These are phyloP conservation scores for Nelumbo lutea DNA, from an alignment of 164 flowering plant species.

Conservation along the genomic window DNA sequence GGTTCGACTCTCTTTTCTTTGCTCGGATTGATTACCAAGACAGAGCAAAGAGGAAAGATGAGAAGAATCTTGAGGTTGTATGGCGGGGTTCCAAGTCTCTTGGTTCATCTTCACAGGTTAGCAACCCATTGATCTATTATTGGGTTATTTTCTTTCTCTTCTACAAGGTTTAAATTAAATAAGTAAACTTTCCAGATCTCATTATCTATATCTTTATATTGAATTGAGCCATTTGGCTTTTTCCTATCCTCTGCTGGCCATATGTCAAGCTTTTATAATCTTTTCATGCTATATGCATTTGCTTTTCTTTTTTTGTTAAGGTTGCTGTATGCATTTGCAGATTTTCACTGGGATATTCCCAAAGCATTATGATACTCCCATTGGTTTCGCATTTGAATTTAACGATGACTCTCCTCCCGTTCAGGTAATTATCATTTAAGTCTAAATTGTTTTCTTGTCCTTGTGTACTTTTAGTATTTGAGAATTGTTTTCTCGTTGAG, in stretches of 20 bases:
- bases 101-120: constrained; percentile 53
- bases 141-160: not conserved
- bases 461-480: not conserved
- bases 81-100: constrained; percentile 85
- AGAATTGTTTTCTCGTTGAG: not conserved
- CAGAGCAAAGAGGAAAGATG: constrained; percentile 61
- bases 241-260: not conserved
- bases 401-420: constrained; percentile 43
- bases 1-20: constrained; percentile 78
- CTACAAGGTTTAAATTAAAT: not conserved
- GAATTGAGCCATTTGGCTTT: not conserved
- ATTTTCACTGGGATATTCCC: constrained; percentile 65
- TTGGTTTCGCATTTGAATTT: constrained; percentile 54
- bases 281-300: not conserved
- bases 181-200: not conserved
- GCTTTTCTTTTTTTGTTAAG: not conserved
- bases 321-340: constrained; percentile 19
- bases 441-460: not conserved
- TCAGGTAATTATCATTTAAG: constrained; percentile 35
- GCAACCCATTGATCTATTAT: not conserved
- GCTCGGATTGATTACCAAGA: constrained; percentile 94
- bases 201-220: not conserved
- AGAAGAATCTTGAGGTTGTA: constrained; percentile 82
- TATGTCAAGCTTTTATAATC: not conserved
- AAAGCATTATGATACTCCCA: constrained; percentile 53